phyloP scores from a whole-genome alignment of 805 yeast genomes.

The Cyberlindnera saturnus region DNA sequence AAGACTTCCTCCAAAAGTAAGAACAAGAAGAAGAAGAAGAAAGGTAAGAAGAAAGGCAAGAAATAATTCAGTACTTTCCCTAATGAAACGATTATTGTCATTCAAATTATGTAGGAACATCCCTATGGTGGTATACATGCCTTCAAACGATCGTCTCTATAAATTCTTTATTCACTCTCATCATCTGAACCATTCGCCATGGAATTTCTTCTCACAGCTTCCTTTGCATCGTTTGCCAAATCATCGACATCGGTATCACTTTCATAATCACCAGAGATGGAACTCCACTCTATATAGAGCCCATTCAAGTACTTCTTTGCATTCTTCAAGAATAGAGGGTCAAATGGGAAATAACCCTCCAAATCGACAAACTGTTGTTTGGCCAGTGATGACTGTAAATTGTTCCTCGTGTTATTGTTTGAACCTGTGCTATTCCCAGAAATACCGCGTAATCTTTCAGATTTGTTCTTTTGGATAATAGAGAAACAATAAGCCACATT shows the following conservation, averaged over 20 bases:
- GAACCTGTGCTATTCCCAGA: conserved; percentile 22
- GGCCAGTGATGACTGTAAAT: conserved; percentile 40
- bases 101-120: too few species aligned
- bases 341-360: conserved; percentile 95
- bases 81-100: conserved; percentile 4
- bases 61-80: conserved; percentile 6
- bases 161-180: neutral
- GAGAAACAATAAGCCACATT: conserved; percentile 91
- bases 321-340: conserved; percentile 71
- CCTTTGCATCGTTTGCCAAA: conserved; percentile 19
- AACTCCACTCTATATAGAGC: conserved; percentile 79
- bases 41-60: conserved; percentile 8
- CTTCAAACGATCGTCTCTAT: conserved; percentile 1
- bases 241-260: conserved; percentile 40
- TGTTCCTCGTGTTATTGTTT: conserved; percentile 20
- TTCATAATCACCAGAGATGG: conserved; percentile 55
- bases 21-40: conserved; percentile 11
- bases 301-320: conserved; percentile 49
- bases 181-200: conserved; percentile 2
- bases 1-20: conserved; percentile 2
- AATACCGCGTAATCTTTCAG: conserved; percentile 37
- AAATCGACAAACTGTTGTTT: conserved; percentile 82
- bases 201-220: conserved; percentile 18
- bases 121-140: too few species aligned
- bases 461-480: conserved; percentile 83